Percentiles rank a stretch among this genome's conserved stretches.
phyloP scores from a whole-genome alignment of 495 filamentous ascomycete genomes.

The Penicillium argentinense region DNA sequence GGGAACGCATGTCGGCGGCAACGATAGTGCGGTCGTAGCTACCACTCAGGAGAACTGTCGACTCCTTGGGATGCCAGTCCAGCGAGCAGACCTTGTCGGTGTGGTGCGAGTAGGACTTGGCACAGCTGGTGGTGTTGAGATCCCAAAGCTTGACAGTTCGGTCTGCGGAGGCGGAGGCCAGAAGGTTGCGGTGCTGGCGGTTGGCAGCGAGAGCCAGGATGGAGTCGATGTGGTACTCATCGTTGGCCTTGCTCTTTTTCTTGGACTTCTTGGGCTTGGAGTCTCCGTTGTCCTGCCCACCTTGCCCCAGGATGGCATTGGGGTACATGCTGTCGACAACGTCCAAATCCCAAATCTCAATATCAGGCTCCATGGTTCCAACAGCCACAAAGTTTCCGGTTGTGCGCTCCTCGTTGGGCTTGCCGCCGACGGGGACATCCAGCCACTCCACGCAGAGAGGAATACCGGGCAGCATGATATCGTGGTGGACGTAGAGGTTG shows the following conservation, averaged over 20 bases:
- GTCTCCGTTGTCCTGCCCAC: conserved; percentile 49
- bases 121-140: conserved; percentile 83
- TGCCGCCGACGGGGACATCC: conserved; percentile 79
- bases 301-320: conserved; percentile 92
- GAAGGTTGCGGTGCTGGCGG: conserved; percentile 85
- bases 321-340: conserved; percentile 96
- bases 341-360: conserved; percentile 98
- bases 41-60: conserved; percentile 85
- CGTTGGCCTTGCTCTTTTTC: conserved; percentile 84
- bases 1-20: conserved; percentile 89
- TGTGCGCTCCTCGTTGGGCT: conserved; percentile 53
- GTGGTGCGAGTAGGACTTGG: conserved; percentile 87
- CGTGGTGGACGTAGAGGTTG: conserved; percentile 98
- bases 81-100: conserved; percentile 96
- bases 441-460: conserved; percentile 96
- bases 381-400: conserved; percentile 87
- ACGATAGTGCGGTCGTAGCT: conserved; percentile 93
- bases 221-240: conserved; percentile 91
- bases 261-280: conserved; percentile 66
- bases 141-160: conserved; percentile 98
- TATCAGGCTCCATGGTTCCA: conserved; percentile 96
- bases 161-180: conserved; percentile 95
- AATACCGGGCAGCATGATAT: conserved; percentile 98
- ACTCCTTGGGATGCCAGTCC: conserved; percentile 84
- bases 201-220: conserved; percentile 89